Base-by-base conservation (phyloP, 495 filamentous ascomycete genomes). In the Thermothielavioides terrestris region DNA sequence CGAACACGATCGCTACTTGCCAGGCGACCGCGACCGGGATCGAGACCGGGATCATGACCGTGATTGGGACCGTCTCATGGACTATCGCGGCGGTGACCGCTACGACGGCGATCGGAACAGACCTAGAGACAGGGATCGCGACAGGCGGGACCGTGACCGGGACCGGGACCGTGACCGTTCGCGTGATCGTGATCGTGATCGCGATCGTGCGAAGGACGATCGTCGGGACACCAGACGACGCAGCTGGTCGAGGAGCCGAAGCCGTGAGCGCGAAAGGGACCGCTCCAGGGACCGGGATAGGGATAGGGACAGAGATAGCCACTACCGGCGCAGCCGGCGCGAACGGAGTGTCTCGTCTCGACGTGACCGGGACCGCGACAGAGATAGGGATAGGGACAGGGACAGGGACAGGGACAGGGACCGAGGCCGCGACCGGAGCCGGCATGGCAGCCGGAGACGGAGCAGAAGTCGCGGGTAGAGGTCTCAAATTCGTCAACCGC, bases 1-100 rank as follows among this genome's bases (percentile, higher is more conserved):
- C 4, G 68, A 72, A 28, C 68, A 66, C 22, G 71, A 73, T 53
- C 60, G 69, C 34, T 76, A 75, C 44, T 54, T 67, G 12, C 73
- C 73, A 6, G 30, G 42, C 22, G 22, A 57, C 12, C 42, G 57
- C 2, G 57, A 57, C 6, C 50, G 64, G 34, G 68, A 71, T 44
- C 56, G 71, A 8, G 61, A 65, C 36, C 23, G 64, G 10, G 70
- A 68, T 21, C 58, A 68, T 20, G 70, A 70, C n/a, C 57, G 69
- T 10, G 68, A 70, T 17, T 43, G 65, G n/a, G 50, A 56, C 14
- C 21, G 57, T 8, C 64, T 70, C n/a, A 69, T 42, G 38, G 51
- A 57, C 17, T 39, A 56, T 17, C 39, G 46, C 12, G 55, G 49
- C 3, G 30, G 42, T n/a, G 55, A 58, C 36, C 52, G 55, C 11